Base-by-base conservation (phyloP, 148 eudicot genomes). In the Persicaria tinctoria region DNA sequence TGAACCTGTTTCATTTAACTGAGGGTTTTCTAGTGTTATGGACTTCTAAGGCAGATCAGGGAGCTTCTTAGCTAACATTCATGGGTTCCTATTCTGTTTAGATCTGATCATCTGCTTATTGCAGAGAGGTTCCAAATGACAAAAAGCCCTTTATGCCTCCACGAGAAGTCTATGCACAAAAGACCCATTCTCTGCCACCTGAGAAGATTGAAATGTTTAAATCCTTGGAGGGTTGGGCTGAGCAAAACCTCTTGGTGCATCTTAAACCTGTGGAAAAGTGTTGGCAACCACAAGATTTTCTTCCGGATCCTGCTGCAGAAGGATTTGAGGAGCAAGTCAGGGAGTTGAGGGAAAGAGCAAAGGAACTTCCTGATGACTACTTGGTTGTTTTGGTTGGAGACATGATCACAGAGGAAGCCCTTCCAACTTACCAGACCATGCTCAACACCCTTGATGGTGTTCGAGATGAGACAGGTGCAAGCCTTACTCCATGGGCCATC, bases 391-490 rank as follows among this genome's bases (percentile, higher is more conserved):
- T 85, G 76, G 87, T 85, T 11, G 85, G 87, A 6, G 87, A 85
- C 53, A 85, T 82, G 85, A 85, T 85, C 57, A 85, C 87, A 1
- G 87, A 85, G 81, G 87, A 85, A 80, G 87, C 85, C 60, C 87
- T 85, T 68, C 85, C 87, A 9, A 85, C 85, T 73, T 82, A 85
- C 72, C 87, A 85, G 75, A 85, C 84, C 12, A 77, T 82, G 84
- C 73, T 84, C 41, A 85, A 82, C 80, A 82, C 87, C 17, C 76
- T 85, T 45, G 87, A 85, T 78, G 87, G 85, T 64, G 85, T 82
- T 51, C 79, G 83, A 7, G 87, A 85, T 41, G 87, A 85, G 80
- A 85, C 85, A 5, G 87, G 87, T 48, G 81, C 87, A 2, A 85
- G 87, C 56, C 83, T 77, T 49, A 75, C 74, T 63, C 75, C 83